Base-by-base conservation (phyloP, 106 monocot species). In the Narthecium ossifragum region DNA sequence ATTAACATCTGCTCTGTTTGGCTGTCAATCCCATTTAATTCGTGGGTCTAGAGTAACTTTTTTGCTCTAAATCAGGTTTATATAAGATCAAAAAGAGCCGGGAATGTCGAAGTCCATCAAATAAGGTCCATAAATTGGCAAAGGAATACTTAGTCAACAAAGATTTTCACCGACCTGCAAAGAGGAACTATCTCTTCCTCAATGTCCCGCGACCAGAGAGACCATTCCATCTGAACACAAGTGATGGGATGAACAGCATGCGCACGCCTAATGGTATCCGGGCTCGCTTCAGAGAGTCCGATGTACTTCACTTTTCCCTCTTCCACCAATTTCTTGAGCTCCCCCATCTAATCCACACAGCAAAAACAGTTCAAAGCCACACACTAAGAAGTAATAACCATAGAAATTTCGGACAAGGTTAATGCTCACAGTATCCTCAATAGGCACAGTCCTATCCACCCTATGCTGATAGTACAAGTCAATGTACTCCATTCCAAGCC, bases 401-500 rank as follows among this genome's bases (percentile, higher is more conserved):
- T 38, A 28, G 21, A 47, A 32, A 11, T 4, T 31, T 31, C 0
- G 3, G 13, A 47, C 2, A 11, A 55, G 8, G 26, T 12, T 21
- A 31, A 25, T 53, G 7, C 78, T 72, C 27, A 83, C 83, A 10
- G 83, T 83, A 22, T 78, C 78, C 56, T 83, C 83, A 7, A 83
- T 83, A 2, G 83, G 83, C n/a, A 64, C 64, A 0, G 51, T 67
- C 10, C 47, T 31, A 46, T 83, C 83, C 10, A 83, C 34, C 4
- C 78, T 55, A 31, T 83, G 83, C 45, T 74, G 83, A 49, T 83
- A 83, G 48, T 78, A 83, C 18, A 83, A 43, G 71, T 83, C 83
- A 28, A 83, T 67, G 62, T 74, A 83, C 28, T 83, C 83, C 9
- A 71, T 32, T 4, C 53, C 63, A 34, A 83, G 74, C 18, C 83